These are phyloP conservation scores for Lunasporangiospora selenospora DNA, from an alignment of 192 early-diverging fungal genomes.

Conservation along the genomic window DNA sequence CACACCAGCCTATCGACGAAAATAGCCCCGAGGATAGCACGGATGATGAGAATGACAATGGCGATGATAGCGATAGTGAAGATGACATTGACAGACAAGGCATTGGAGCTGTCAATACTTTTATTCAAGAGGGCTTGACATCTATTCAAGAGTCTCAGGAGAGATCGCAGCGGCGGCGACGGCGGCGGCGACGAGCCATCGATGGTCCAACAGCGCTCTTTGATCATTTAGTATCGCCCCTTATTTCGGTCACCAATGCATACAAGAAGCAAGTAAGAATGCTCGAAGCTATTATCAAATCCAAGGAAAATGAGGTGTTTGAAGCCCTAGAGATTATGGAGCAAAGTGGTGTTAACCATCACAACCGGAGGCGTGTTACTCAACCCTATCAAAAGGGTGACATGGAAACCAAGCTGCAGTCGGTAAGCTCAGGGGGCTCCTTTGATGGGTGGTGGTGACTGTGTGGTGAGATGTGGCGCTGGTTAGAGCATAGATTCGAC, in stretches of 20 bases:
- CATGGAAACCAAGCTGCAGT: conserved; percentile 20
- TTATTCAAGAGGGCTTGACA: too few species aligned
- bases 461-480: too few species aligned
- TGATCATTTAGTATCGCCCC: conserved; percentile 30
- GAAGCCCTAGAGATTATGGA: conserved; percentile 41
- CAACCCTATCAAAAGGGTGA: conserved; percentile 15
- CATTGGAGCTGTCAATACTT: not conserved
- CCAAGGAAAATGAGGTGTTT: conserved; percentile 39
- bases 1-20: not conserved
- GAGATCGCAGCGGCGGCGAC: not conserved
- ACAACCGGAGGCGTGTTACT: conserved; percentile 25
- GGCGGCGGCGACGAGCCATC: not conserved
- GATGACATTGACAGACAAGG: too few species aligned
- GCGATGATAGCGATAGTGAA: too few species aligned
- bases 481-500: too few species aligned
- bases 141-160: too few species aligned
- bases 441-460: too few species aligned
- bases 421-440: conserved; percentile 1
- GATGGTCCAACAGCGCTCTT: conserved; percentile 30
- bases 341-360: conserved; percentile 23
- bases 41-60: conserved; percentile 7
- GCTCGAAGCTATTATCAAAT: conserved; percentile 17
- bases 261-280: conserved; percentile 18
- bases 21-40: conserved; percentile 6
- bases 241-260: conserved; percentile 27